phyloP scores from a whole-genome alignment of 768 basidiomycete species.

The Leccinum aurantiacum region DNA sequence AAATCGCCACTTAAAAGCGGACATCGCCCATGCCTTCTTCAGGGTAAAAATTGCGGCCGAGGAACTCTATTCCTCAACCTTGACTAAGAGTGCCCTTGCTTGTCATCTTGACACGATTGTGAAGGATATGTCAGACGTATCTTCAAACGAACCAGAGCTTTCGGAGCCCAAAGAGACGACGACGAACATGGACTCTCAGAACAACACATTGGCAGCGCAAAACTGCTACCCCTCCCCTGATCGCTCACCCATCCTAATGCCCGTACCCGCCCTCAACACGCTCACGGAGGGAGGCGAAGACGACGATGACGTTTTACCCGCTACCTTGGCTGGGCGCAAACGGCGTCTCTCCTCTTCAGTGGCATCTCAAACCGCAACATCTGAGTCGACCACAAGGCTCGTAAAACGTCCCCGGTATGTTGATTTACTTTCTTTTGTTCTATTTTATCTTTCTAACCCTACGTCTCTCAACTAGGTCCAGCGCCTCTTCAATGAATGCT shows the following conservation, averaged over 20 bases:
- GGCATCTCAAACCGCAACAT: background rate
- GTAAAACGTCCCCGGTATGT: background rate
- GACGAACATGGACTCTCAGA: background rate
- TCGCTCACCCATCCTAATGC: background rate
- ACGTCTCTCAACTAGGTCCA: background rate
- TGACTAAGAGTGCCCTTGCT: conserved; percentile 29
- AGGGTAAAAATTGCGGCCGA: conserved; percentile 29
- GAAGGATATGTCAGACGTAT: conserved; percentile 11
- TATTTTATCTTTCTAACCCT: background rate
- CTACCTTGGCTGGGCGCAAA: background rate
- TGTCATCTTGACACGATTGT: conserved; percentile 31
- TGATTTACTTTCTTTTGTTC: no score
- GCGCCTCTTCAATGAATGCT: background rate
- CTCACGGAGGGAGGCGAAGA: background rate
- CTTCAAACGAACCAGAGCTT: background rate
- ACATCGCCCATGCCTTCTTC: conserved; percentile 26
- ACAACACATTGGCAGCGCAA: background rate
- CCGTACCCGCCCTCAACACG: background rate
- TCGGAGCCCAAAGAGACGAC: background rate
- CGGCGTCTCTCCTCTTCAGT: background rate
- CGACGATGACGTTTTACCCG: background rate
- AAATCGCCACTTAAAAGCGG: background rate
- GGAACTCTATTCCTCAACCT: conserved; percentile 20
- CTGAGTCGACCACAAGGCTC: background rate
- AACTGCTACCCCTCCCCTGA: background rate